These are phyloP conservation scores for Guadua angustifolia DNA, from an alignment of 176 grass and related monocot genomes.

Conservation along the genomic window DNA sequence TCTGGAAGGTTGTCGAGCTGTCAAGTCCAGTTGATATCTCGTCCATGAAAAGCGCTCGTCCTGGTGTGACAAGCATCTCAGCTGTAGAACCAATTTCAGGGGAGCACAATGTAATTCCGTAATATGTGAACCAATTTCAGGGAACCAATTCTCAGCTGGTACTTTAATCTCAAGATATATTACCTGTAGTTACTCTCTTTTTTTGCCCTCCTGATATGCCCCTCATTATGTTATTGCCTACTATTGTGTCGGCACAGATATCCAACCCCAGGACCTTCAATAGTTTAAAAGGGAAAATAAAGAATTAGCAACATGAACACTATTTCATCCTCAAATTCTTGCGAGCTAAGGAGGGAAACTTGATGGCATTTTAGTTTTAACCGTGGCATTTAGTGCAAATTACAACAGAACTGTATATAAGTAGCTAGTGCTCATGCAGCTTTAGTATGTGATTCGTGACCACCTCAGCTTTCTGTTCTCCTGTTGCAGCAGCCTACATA, in stretches of 20 bases:
- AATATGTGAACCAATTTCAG: not conserved
- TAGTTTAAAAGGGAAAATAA: conserved; percentile 11
- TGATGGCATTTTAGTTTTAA: not conserved
- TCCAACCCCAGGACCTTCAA: conserved; percentile 76
- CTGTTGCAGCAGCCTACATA: conserved; percentile 66
- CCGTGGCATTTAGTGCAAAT: not conserved
- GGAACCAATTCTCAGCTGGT: no score
- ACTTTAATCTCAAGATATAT: conserved; percentile 12
- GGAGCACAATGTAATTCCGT: not conserved
- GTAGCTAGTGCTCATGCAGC: conserved; percentile 33
- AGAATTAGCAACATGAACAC: not conserved
- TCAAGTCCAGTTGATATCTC: conserved; percentile 94
- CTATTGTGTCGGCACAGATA: conserved; percentile 76
- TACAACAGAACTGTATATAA: conserved; percentile 9
- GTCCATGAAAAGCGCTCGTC: conserved; percentile 82
- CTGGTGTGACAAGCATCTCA: conserved; percentile 87
- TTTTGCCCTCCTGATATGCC: conserved; percentile 85
- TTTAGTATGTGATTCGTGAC: conserved; percentile 84
- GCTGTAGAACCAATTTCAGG: conserved; percentile 46
- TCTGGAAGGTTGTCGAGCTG: conserved; percentile 86
- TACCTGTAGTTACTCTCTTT: conserved; percentile 95
- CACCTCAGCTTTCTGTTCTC: conserved; percentile 73
- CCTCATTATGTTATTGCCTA: conserved; percentile 82
- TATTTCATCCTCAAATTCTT: conserved; percentile 3
- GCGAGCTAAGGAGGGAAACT: not conserved